Evolutionary conservation across 371 early-diverging fungal genomes (phyloP), one percentile per base, ranked within the genome.

Genomic region (Phascolomyces articulosus): DNA sequence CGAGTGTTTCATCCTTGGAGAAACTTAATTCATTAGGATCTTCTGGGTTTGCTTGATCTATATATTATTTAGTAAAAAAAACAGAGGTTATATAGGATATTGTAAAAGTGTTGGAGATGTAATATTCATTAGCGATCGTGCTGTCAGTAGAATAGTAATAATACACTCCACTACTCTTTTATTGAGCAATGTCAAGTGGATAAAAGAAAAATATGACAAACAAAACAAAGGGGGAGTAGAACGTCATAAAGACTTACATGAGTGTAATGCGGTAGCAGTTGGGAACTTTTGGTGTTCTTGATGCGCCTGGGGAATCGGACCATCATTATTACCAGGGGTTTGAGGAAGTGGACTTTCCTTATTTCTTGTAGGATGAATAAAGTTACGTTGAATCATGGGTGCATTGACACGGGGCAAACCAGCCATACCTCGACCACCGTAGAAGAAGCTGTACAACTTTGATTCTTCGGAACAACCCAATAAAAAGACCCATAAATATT

Each of bases 1-100:
- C 94, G 70, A 98, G 74, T 1, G 85, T 61, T 58, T 97, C 96
- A 67, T 91, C 92, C 84, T 96, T 96, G n/a, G 69, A 67, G 72
- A 97, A 95, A 3, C 91, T 90, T 9, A 98, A 74, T 75, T 98
- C 98, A 66, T 91, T 92, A n/a, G 93, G 91, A 75, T 98, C 98
- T 47, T 92, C 92, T 0, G 91, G 86, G 75, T 88, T 95, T 40
- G 94, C 95, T 55, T 88, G 84, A 70, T 93, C 87, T 86, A 62
- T 40, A 1, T 11, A 34, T 34, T 34, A n/a, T n/a, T n/a, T n/a
- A n/a, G 10, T n/a, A 34, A 34, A 6, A 34, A 34, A 34, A 34
- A 9, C 9, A 34, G 6, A 34, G 34, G 34, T 9, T 34, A n/a
- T n/a, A n/a, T n/a, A n/a, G n/a, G n/a, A n/a, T n/a, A n/a, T n/a